Evolutionary conservation across 805 yeast species (phyloP).

Genomic region (Suhomyces sp.): DNA sequence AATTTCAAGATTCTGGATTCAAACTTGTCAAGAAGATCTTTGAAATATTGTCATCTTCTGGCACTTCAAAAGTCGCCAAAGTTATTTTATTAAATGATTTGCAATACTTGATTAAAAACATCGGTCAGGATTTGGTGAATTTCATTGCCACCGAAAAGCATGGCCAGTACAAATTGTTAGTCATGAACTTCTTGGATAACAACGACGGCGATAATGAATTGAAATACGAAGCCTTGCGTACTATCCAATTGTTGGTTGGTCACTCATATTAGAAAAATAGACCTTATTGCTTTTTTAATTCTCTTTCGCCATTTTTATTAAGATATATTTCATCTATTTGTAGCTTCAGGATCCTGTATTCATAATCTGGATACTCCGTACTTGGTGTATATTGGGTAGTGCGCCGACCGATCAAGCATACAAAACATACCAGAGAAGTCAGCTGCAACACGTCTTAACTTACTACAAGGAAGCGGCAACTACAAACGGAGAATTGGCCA

Average conservation of each 20-base stretch:
- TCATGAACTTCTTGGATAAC: constrained; percentile 74
- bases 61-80: constrained; percentile 19
- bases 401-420: not conserved
- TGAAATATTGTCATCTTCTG: constrained; percentile 40
- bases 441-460: not conserved
- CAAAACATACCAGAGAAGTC: not conserved
- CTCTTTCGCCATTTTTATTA: not conserved
- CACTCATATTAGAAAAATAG: constrained; percentile 51
- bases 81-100: constrained; percentile 44
- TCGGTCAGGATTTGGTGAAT: constrained; percentile 37
- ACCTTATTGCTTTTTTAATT: not conserved
- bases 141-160: constrained; percentile 38
- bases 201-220: constrained; percentile 79
- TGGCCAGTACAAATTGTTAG: constrained; percentile 66
- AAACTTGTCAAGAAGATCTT: constrained; percentile 64
- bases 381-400: not conserved
- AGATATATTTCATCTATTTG: not conserved
- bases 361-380: not conserved
- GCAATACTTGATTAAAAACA: constrained; percentile 39
- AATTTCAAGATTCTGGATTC: constrained; percentile 78
- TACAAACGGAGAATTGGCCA: not conserved
- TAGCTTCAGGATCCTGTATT: not conserved
- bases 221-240: constrained; percentile 90
- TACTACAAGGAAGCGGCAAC: not conserved
- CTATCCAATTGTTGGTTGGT: constrained; percentile 91